Base-by-base conservation (phyloP, 768 basidiomycete species). In the Termitomyces sp. region DNA sequence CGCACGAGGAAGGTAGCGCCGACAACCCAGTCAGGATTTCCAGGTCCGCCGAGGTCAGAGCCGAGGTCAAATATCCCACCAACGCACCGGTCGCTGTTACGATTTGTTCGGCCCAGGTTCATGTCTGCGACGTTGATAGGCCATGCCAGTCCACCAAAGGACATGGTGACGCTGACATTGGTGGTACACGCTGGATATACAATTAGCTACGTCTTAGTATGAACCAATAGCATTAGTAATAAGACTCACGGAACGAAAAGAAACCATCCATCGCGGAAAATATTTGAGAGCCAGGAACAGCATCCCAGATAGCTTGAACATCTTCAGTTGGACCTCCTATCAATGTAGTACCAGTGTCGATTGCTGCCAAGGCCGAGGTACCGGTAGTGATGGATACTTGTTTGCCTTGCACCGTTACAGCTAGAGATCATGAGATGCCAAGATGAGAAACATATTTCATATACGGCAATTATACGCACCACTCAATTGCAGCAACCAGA, bases 271-370 rank as follows among this genome's bases (percentile, higher is more conserved):
- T 70, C 29, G 56, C 52, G 0, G 59, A 58, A 11, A 89, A 68
- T 0, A 78, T 60, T 20, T 64, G 54, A 1, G 88, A 73, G 22
- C 82, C 82, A 7, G 81, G 76, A 29, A 98, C 83, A 7, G 82
- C 76, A 1, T 65, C 66, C 76, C 85, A 98, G 50, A 98, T 76
- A 16, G 75, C 68, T 22, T 68, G 54, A 7, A 91, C 84, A 39
- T 83, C 79, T 0, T 58, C 66, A 0, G 82, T 69, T 0, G 97
- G 95, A 0, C 86, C 96, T 22, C 90, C 95, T 54, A 99, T 89
- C 53, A 98, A 80, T 2, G 94, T 96, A 0, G 96, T 98, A 23
- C 94, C 95, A 0, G 94, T 97, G 65, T 98, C 96, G 55, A 98
- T 97, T 9, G 94, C 94, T 15, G 88, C 79, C 10, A 86, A 65